Evolutionary conservation across 73 alveolate genomes (phyloP), one percentile per base, ranked within the genome.

Genomic region (Strombidium stylifer): DNA sequence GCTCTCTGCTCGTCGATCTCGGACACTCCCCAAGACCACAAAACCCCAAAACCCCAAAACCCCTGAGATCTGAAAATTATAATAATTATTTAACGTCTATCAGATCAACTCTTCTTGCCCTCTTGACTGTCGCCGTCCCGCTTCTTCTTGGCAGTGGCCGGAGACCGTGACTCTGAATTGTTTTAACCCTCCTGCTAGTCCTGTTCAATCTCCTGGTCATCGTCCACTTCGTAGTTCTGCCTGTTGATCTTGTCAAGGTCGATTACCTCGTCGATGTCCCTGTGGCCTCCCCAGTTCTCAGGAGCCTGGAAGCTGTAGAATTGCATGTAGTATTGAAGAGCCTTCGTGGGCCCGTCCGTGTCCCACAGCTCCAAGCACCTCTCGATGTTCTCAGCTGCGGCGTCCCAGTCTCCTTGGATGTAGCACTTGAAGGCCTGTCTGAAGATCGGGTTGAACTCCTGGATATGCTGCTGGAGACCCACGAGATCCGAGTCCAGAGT

Each of bases 401-500:
- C 51, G 2, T 41, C 65, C 94, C 94, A 83, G 28, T 83, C 89
- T 26, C 94, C 94, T 3, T 71, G 35, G 28, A 83, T 83, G 37
- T 83, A 83, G 53, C 65, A 41, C 32, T 67, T 83, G 49, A 73
- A 83, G 8, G 86, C 89, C 28, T 76, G 72, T 67, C 94, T 75
- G 50, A 74, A 83, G 15, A 75, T 49, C 14, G 86, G 85, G 25
- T 41, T 66, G 49, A 83, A 83, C 39, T 83, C 81, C 68, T 56
- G 53, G 39, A 83, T 76, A 30, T 76, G 73, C 28, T 48, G 11
- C 54, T 83, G 75, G 15, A 79, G 67, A 19, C 84, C 89, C 10
- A 76, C 85, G 2, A 83, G 67, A 42, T 83, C 94, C 19, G 71
- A 25, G 52, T 83, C 94, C 7, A 83, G 64, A 6, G 94, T 83